Conservation (phyloP, 2,329 filamentous ascomycete species). For the Pseudopithomyces maydicus region DNA sequence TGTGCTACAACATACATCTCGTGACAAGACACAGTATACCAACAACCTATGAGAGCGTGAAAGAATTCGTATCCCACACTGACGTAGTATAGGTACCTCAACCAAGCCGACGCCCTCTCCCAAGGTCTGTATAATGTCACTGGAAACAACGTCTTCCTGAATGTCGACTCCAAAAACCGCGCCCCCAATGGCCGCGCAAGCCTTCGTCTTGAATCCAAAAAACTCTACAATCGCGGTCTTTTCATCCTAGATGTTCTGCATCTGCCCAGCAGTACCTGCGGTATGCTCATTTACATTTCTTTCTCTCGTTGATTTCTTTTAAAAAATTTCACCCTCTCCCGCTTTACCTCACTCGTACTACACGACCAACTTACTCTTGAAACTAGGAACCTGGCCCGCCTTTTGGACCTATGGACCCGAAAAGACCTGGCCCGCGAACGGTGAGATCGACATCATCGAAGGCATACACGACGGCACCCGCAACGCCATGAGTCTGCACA, state of each 20-base stretch:
- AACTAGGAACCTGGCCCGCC: conserved; percentile 44
- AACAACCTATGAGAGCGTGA: no score
- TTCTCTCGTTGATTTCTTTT: no score
- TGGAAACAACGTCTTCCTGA: conserved; percentile 42
- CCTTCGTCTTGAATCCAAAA: conserved; percentile 50
- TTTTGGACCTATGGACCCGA: conserved; percentile 45
- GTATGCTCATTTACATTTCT: background rate
- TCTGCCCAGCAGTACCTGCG: conserved; percentile 51
- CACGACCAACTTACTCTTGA: conserved; percentile 16
- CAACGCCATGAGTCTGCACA: conserved; percentile 27
- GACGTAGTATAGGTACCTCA: conserved; percentile 42
- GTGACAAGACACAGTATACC: no score
- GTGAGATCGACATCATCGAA: conserved; percentile 48
- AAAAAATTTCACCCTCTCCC: no score
- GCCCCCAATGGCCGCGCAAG: conserved; percentile 44
- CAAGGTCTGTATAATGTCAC: conserved; percentile 35
- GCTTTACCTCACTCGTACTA: conserved; percentile 4
- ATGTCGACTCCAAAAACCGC: conserved; percentile 48
- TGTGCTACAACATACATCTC: no score
- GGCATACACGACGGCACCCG: conserved; percentile 26
- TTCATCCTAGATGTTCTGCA: conserved; percentile 53
- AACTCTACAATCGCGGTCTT: conserved; percentile 50
- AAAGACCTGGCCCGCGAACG: conserved; percentile 27
- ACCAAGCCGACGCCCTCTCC: conserved; percentile 38
- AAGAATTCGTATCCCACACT: background rate